Conservation (phyloP, 768 basidiomycete genomes). For the Tulasnella sp. region DNA sequence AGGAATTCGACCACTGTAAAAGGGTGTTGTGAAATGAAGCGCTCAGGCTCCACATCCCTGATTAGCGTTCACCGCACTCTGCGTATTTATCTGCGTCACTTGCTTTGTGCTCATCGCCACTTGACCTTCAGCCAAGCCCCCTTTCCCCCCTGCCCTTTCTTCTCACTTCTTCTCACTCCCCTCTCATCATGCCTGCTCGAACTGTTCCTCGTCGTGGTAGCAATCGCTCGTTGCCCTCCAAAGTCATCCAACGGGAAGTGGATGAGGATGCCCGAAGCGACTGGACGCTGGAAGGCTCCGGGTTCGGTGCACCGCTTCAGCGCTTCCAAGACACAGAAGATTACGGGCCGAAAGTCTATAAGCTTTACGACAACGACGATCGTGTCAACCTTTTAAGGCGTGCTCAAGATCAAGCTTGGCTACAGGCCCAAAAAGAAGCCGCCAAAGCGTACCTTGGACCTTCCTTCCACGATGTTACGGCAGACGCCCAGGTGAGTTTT, state of each 20-base stretch:
- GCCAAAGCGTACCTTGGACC: conserved; percentile 21
- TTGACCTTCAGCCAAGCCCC: neutral
- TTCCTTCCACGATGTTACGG: neutral
- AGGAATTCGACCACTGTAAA: neutral
- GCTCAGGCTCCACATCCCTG: conserved; percentile 7
- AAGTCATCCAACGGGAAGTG: conserved; percentile 12
- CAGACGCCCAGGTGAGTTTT: neutral
- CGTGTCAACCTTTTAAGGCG: neutral
- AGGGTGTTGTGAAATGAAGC: conserved; percentile 3
- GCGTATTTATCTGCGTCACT: conserved; percentile 13
- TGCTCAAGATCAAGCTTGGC: conserved; percentile 30
- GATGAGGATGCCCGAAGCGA: conserved; percentile 29
- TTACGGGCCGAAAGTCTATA: neutral
- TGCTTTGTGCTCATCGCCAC: neutral
- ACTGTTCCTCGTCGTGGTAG: neutral
- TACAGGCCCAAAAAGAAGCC: conserved; percentile 21
- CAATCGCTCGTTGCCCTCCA: neutral
- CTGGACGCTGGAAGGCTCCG: conserved; percentile 28
- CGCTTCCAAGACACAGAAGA: conserved; percentile 28
- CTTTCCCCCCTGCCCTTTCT: neutral
- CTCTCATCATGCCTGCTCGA: conserved; percentile 5
- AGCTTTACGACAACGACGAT: conserved; percentile 18
- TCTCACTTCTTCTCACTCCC: neutral
- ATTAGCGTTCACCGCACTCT: neutral
- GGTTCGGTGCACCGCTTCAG: conserved; percentile 32